Evolutionary conservation across 192 early-diverging fungal species (phyloP), one percentile per base, ranked within the genome.

Genomic region (Rhizophagus sp.): DNA sequence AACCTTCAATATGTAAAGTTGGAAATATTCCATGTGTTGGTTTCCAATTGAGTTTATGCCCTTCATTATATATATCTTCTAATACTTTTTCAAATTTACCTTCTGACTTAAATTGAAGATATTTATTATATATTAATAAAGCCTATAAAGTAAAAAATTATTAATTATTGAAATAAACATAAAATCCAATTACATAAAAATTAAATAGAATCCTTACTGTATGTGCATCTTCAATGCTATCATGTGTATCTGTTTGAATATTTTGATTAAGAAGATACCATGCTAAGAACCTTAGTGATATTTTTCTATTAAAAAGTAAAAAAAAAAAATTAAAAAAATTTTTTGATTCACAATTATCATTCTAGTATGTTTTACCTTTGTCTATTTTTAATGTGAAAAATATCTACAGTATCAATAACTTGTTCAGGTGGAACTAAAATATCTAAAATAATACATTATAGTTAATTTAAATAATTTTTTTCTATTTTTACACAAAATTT

Each of bases 351-450:
- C 39, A 41, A 41, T 41, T 41, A 41, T 41, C 39, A 7, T 41
- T 8, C 39, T 41, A 70, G 27, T 62, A 17, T 49, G 27, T 11
- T 63, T 72, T 82, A 92, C 92, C 94, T 82, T 73, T 95, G 94
- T 62, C 94, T 83, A 78, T 90, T 94, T 67, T 92, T 90, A 83
- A 93, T 89, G 79, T 94, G 94, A 86, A 92, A 99, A 57, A 99
- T 88, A 70, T 95, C 93, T n/a, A 98, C 96, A 0, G 96, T 99
- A 77, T 99, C 98, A 57, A 95, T 93, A 25, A 97, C 91, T 81
- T 96, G 96, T 24, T 85, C 89, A 3, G 92, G 88, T 3, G 96
- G 97, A 2, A 97, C 92, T 9, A 93, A 79, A 17, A 98, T 94
- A 82, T 98, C 94, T 95, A 80, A 68, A 61, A 72, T 49, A 17